Percentiles rank a stretch among this genome's conserved stretches.
Conservation (phyloP, 352 stramenopile genomes). For the Aphanomyces cochlioides region DNA sequence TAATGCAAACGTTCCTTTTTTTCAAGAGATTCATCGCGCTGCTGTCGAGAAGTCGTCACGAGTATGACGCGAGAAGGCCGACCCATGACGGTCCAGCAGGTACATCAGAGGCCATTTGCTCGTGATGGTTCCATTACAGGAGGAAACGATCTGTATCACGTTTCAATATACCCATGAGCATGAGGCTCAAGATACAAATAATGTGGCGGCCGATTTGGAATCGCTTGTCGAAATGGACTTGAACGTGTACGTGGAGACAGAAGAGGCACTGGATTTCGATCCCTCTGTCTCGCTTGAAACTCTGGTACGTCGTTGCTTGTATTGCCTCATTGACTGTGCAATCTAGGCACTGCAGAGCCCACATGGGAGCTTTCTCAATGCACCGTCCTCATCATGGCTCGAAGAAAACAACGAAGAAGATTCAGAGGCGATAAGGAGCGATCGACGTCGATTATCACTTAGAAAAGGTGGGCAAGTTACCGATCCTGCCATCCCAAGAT, state of each 20-base stretch:
- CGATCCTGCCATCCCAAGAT: background rate
- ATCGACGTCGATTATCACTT: slow-evolving; percentile 20
- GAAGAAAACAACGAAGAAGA: slow-evolving; percentile 9
- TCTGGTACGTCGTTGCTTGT: slow-evolving; percentile 7
- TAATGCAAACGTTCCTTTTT: too few relatives aligned
- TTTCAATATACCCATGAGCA: background rate
- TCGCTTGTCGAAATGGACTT: slow-evolving; percentile 28
- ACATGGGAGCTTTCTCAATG: slow-evolving; percentile 37
- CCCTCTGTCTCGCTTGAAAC: slow-evolving; percentile 21
- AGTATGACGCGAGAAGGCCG: too few relatives aligned
- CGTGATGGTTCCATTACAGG: too few relatives aligned
- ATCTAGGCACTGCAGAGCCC: slow-evolving; percentile 65
- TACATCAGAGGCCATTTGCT: too few relatives aligned
- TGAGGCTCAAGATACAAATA: background rate
- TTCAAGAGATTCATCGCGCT: too few relatives aligned
- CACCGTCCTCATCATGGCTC: background rate
- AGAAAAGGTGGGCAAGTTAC: slow-evolving; percentile 9
- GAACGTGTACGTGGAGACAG: slow-evolving; percentile 14
- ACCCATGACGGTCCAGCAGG: too few relatives aligned
- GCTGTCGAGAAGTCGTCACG: too few relatives aligned
- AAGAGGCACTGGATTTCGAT: slow-evolving; percentile 19
- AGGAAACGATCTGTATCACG: background rate
- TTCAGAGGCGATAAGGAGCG: background rate
- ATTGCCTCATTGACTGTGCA: background rate
- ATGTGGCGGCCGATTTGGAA: background rate